Base-by-base conservation (phyloP, 1,284 basidiomycete genomes). In the Filobasidium uniguttulatum region DNA sequence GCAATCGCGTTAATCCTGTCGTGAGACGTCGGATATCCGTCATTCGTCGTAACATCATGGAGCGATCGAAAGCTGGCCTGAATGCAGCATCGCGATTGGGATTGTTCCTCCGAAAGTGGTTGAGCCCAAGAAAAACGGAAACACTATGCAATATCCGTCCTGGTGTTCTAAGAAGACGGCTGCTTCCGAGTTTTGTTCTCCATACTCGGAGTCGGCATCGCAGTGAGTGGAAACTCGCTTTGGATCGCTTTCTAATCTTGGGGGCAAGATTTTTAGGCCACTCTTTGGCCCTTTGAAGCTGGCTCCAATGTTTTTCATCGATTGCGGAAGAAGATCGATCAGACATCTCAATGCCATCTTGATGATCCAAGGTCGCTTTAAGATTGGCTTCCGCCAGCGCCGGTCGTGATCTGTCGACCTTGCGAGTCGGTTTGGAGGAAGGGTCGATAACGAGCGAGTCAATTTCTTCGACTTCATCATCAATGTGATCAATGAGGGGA, bases 401-500 rank as follows among this genome's bases (percentile, higher is more conserved):
- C 8, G 22, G 40, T n/a, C 25, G 26, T 23, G 40, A 12, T n/a
- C 15, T 26, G 12, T 26, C 40, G 15, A 14, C 3, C 40, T 43
- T 43, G 40, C 23, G 25, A n/a, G n/a, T n/a, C 9, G 40, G 40
- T 29, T 28, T 43, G 26, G 26, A 17, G 9, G 63, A 58, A 14
- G 68, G 69, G 47, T 70, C 66, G 37, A 68, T 77, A 10, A 88
- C 79, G 31, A 85, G 67, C 14, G 76, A 73, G 58, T 93, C 87
- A 46, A 94, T 79, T 23, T 79, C 79, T 50, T 79, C 75, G 0
- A 88, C 81, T 62, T 94, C 89, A 44, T 75, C 75, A 62, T 89
- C 88, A 38, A 96, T 82, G 52, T 82, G 82, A 48, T 82, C 77
- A 44, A 93, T 73, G 50, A 89, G 75, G 1, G 91, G 90, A 66